Evolutionary conservation across 2,329 filamentous ascomycete genomes (phyloP), one percentile per base, ranked within the genome.

Genomic region (Colletotrichum musae): DNA sequence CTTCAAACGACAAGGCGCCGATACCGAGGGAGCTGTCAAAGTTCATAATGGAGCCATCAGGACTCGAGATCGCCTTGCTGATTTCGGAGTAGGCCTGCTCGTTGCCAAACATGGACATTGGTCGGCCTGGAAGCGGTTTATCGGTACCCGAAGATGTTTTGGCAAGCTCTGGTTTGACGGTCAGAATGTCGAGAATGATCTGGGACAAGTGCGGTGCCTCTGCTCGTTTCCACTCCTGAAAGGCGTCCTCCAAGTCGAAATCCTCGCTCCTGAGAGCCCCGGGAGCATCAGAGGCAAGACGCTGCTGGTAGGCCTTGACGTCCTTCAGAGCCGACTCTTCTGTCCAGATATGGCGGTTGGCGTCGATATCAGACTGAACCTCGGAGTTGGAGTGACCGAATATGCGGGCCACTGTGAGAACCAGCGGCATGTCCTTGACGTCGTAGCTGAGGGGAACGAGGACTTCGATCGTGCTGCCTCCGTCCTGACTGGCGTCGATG

Each of bases 371-470:
- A 51, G 89, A 88, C 81, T 99, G 96, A 6, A 95, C 92, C 73
- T 96, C 91, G 1, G 91, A 90, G 73, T 92, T 90, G 51, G 91
- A 90, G 68, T 95, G 86, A 52, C 92, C 93, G 80, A 98, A 99
- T 72, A 98, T 93, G 74, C 88, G 91, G 58, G 92, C 93, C 28
- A 99, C 95, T 43, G 92, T 89, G 78, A 96, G 92, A 32, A 97
- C 96, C 81, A 98, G 88, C 45, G 92, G 92, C 96, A 99, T 99
- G 78, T 99, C 96, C 81, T 96, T 97, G 77, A 98, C 92, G 80
- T 98, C 94, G 80, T 97, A 94, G 76, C 91, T 96, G 67, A 97
- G 84, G 12, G 95, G 94, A 3, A 94, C 89, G 65, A 93, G 87
- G 24, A 95, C 93, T 79, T 98, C 95, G 72, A 96, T 87, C 9